Conservation (phyloP, 441 rosid genomes). For the Eutrema salsugineum region DNA sequence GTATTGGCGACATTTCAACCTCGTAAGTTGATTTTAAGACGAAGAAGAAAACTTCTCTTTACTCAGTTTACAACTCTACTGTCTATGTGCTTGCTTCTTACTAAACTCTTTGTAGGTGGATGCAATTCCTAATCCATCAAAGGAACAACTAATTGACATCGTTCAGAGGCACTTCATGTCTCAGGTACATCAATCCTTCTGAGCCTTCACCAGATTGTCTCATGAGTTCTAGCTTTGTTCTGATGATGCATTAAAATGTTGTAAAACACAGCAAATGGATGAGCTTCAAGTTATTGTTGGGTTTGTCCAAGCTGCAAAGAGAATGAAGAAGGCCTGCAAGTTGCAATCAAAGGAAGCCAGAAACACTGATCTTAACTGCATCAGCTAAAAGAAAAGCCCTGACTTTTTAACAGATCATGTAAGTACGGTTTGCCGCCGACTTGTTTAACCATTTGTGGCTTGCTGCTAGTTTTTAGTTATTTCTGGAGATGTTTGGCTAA, state of each 20-base stretch:
- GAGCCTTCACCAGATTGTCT: background rate
- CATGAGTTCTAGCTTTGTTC: background rate
- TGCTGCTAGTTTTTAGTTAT: constrained; percentile 17
- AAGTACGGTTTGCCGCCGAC: constrained; percentile 4
- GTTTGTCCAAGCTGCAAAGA: constrained; percentile 92
- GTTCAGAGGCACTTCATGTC: constrained; percentile 96
- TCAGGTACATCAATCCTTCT: constrained; percentile 52
- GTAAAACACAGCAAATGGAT: constrained; percentile 75
- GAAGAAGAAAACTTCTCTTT: background rate
- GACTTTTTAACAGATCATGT: constrained; percentile 14
- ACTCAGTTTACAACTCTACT: background rate
- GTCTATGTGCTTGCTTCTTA: background rate
- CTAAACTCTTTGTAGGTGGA: constrained; percentile 52
- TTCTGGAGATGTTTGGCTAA: constrained; percentile 22
- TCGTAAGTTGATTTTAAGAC: constrained; percentile 45
- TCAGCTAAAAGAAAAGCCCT: constrained; percentile 22
- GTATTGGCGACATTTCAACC: constrained; percentile 94
- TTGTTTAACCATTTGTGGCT: constrained; percentile 27
- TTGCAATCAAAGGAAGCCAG: constrained; percentile 31
- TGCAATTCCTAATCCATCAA: constrained; percentile 85
- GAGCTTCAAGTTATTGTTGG: constrained; percentile 95
- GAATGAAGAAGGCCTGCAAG: constrained; percentile 79
- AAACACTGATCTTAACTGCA: constrained; percentile 36
- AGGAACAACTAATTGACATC: constrained; percentile 74
- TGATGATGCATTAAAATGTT: background rate